Evolutionary conservation across 1,284 basidiomycete genomes (phyloP), one percentile per base, ranked within the genome.

Genomic region (Heliocybe sulcata): DNA sequence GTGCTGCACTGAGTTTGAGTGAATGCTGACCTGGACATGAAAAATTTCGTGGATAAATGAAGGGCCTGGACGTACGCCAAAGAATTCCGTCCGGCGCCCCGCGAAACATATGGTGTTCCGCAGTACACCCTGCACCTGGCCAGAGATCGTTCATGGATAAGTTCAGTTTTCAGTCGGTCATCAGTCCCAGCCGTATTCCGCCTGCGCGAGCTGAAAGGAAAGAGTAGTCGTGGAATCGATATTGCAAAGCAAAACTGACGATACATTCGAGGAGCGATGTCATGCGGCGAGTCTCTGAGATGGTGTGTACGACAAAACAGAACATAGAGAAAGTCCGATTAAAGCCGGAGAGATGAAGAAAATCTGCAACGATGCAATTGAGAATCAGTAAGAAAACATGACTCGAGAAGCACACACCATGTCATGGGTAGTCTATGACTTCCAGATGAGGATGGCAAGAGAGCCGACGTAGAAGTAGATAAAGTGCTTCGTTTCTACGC

Each of bases 391-490:
- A n/a, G n/a, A n/a, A n/a, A n/a, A n/a, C n/a, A n/a, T n/a, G n/a
- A n/a, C n/a, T n/a, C n/a, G n/a, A 42, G 16, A 16, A 6, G 38
- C 19, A 42, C 38, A 6, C 38, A 42, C 38, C 12, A 49, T 4
- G 23, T 42, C 35, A 31, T n/a, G 26, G 4, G 47, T 12, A 12
- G 54, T 72, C 75, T 75, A 92, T 75, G 91, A 94, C 76, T 94
- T 95, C 93, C 93, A 96, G 73, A 96, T 87, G 70, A 96, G 85
- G 72, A 96, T 83, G 57, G 93, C 93, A 60, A 94, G 85, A 35
- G 84, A 77, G 55, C 91, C 92, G 67, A 95, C 80, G 77, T 95
- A 95, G 75, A 95, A 95, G 80, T 96, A 97, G 75, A 97, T 94
- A 75, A 97, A 97, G 70, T 96, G 90, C 71, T 94, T 94, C 60